These are phyloP conservation scores for Spathaspora gorwiae DNA, from an alignment of 805 yeast genomes.

Conservation along the genomic window DNA sequence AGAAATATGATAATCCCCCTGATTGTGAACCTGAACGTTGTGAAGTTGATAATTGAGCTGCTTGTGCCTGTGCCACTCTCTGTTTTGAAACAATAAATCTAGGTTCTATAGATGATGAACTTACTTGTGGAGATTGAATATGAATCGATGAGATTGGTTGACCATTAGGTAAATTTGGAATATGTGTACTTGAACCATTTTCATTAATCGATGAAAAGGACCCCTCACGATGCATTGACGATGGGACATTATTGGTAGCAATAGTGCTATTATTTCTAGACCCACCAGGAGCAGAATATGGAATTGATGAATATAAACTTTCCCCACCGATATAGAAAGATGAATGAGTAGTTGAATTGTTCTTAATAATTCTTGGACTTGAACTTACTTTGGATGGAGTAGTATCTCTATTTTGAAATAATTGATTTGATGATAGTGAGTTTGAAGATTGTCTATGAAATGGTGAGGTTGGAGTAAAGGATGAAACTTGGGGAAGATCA, in stretches of 20 bases:
- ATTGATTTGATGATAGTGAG: slow-evolving; percentile 6
- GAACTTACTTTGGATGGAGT: slow-evolving; percentile 15
- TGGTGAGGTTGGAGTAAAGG: slow-evolving; percentile 5
- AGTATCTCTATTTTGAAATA: slow-evolving; percentile 12
- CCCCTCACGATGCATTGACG: slow-evolving; percentile 4
- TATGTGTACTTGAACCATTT: slow-evolving; percentile 18
- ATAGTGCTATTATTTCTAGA: slow-evolving; percentile 26
- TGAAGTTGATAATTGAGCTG: slow-evolving; percentile 27
- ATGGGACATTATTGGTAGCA: slow-evolving; percentile 23
- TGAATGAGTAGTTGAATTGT: slow-evolving; percentile 37
- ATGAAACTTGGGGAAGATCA: not conserved
- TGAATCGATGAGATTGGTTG: slow-evolving; percentile 58
- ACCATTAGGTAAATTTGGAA: slow-evolving; percentile 53
- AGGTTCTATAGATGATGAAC: slow-evolving; percentile 65
- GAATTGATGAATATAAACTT: slow-evolving; percentile 55
- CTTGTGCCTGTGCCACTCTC: slow-evolving; percentile 54
- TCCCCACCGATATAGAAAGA: slow-evolving; percentile 35
- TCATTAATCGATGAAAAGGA: slow-evolving; percentile 5
- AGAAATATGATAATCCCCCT: slow-evolving; percentile 48
- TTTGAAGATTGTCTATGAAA: slow-evolving; percentile 1
- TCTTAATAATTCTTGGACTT: slow-evolving; percentile 40
- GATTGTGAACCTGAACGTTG: slow-evolving; percentile 42
- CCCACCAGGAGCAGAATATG: slow-evolving; percentile 71
- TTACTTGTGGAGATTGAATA: slow-evolving; percentile 66
- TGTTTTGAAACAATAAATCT: slow-evolving; percentile 81